Percentiles rank a stretch among this genome's conserved stretches.
Evolutionary conservation across 805 yeast genomes (phyloP).

Genomic region (Saccharomycopsis sp.): DNA sequence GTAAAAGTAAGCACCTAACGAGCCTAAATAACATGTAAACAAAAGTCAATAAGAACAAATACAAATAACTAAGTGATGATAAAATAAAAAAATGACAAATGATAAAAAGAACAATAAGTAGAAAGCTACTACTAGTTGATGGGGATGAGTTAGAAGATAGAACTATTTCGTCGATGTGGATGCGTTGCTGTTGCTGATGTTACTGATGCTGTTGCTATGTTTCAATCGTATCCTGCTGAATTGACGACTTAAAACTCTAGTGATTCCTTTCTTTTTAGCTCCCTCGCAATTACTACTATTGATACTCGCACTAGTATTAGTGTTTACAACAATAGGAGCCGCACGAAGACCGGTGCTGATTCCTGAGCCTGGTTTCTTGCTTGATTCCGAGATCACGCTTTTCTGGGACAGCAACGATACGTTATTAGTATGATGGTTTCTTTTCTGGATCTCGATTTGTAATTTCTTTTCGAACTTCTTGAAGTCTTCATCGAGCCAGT

Average conservation of each 20-base stretch:
- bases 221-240: constrained; percentile 15
- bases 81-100: too few relatives aligned
- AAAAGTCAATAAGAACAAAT: neutral
- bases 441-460: neutral
- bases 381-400: neutral
- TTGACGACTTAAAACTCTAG: constrained; percentile 14
- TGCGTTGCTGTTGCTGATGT: neutral
- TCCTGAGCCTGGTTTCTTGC: neutral
- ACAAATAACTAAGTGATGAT: neutral
- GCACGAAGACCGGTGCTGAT: neutral
- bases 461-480: constrained; percentile 10
- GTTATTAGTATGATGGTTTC: neutral
- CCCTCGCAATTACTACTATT: neutral
- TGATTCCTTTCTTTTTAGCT: constrained; percentile 10
- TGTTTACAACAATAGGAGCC: constrained; percentile 6
- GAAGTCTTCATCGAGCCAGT: constrained; percentile 18
- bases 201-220: neutral
- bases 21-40: neutral
- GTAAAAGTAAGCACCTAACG: too few relatives aligned
- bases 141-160: neutral
- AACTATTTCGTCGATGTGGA: neutral
- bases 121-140: too few relatives aligned
- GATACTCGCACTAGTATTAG: neutral
- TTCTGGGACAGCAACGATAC: too few relatives aligned
- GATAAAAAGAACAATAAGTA: too few relatives aligned